phyloP scores from a whole-genome alignment of 768 basidiomycete species.

The Termitomyces titanicus region DNA sequence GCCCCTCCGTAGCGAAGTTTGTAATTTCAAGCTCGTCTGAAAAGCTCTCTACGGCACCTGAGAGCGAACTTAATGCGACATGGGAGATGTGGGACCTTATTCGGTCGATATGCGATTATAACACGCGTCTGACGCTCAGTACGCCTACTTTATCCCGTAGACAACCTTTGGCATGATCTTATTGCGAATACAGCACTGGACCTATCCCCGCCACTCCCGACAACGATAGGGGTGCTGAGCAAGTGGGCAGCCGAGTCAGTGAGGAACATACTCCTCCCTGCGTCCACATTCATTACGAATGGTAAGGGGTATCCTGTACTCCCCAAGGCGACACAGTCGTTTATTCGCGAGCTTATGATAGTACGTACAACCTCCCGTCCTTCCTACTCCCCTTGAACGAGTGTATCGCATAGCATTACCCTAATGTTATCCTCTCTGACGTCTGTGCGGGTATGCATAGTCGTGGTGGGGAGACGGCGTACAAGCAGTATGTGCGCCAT shows the following conservation, averaged over 20 bases:
- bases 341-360: slow-evolving; percentile 88
- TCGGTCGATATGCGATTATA: slow-evolving; percentile 84
- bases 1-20: slow-evolving; percentile 27
- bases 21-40: slow-evolving; percentile 30
- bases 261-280: slow-evolving; percentile 84
- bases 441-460: slow-evolving; percentile 62
- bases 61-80: slow-evolving; percentile 63
- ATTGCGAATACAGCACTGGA: slow-evolving; percentile 67
- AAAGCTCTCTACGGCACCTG: slow-evolving; percentile 35
- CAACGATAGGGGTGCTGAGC: slow-evolving; percentile 66
- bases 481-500: slow-evolving; percentile 85
- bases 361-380: slow-evolving; percentile 34
- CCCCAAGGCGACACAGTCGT: slow-evolving; percentile 87
- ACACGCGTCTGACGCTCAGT: slow-evolving; percentile 71
- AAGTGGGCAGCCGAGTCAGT: slow-evolving; percentile 95
- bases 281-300: slow-evolving; percentile 91
- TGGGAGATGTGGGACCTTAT: slow-evolving; percentile 99
- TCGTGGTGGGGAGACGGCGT: slow-evolving; percentile 81
- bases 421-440: slow-evolving; percentile 78
- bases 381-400: background rate
- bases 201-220: slow-evolving; percentile 83
- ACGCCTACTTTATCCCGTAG: slow-evolving; percentile 18
- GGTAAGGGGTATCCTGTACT: slow-evolving; percentile 96
- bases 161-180: slow-evolving; percentile 7
- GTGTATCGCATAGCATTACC: slow-evolving; percentile 61